phyloP scores from a whole-genome alignment of 1,284 basidiomycete genomes.

The Moniliella sp. region DNA sequence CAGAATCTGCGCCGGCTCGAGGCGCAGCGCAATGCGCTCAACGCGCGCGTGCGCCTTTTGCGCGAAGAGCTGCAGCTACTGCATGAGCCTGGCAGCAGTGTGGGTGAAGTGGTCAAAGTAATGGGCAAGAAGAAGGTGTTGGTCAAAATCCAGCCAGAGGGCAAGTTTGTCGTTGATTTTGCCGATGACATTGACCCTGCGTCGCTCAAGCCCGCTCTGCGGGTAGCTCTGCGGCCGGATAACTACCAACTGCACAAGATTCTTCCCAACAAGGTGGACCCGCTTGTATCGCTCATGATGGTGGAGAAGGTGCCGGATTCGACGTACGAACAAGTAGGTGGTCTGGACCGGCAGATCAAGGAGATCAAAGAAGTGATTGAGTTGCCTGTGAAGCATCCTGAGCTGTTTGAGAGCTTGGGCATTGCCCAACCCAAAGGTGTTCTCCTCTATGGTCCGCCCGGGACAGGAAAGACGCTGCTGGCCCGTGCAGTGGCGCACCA shows the following conservation, averaged over 20 bases:
- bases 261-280: constrained; percentile 32
- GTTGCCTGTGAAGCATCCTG: constrained; percentile 88
- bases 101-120: constrained; percentile 89
- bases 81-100: constrained; percentile 89
- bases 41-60: constrained; percentile 65
- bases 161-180: constrained; percentile 93
- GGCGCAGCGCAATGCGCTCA: constrained; percentile 85
- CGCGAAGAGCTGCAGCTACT: constrained; percentile 81
- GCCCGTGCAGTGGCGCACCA: constrained; percentile 45
- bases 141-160: constrained; percentile 94
- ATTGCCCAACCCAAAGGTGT: constrained; percentile 74
- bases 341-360: constrained; percentile 91
- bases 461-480: constrained; percentile 31
- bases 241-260: constrained; percentile 49
- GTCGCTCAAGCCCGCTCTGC: constrained; percentile 60
- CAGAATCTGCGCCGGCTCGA: constrained; percentile 85
- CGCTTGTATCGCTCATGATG: constrained; percentile 50
- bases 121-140: constrained; percentile 98
- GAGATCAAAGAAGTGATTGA: constrained; percentile 97
- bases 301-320: constrained; percentile 98
- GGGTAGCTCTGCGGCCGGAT: constrained; percentile 84
- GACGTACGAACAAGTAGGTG: constrained; percentile 98
- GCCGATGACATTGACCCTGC: constrained; percentile 66
- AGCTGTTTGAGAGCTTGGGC: constrained; percentile 82
- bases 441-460: constrained; percentile 30